Evolutionary conservation across 371 early-diverging fungal genomes (phyloP), one percentile per base, ranked within the genome.

Genomic region (Coemansia sp.): DNA sequence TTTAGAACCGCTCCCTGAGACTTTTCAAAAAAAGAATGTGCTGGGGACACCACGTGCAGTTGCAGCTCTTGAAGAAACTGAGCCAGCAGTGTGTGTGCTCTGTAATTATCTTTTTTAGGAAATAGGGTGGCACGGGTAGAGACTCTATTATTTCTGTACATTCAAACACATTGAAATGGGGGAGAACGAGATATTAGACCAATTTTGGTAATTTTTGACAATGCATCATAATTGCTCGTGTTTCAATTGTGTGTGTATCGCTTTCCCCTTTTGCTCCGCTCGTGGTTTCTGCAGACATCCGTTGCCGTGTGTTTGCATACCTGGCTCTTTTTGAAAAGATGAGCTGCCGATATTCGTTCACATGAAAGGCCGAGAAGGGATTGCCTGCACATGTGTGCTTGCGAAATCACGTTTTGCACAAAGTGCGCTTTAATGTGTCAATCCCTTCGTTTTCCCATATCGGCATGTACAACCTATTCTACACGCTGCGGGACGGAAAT

Each of bases 351-450:
- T 45, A n/a, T 45, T 6, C 45, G 48, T 48, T 48, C 21, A 18
- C 48, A 48, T 48, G 48, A 2, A 7, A 48, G 6, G n/a, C 18
- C 48, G 8, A 18, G 21, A 18, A 45, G n/a, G 21, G 48, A 56
- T 56, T 31, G 14, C 18, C 54, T 54, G 54, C 27, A 24, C 16
- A 54, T n/a, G 56, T n/a, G 16, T 29, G 31, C 18, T 37, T 22
- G 34, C 29, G n/a, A 45, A 45, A 56, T 56, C 56, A 56, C 56
- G 56, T 31, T 56, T 26, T 56, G n/a, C 56, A 29, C n/a, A 16
- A 56, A 56, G 56, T 34, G 21, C 14, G 27, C 54, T 22, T 31
- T 31, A 34, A n/a, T 34, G 34, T 31, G 56, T 8, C 8, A 48
- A 48, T 48, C 48, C 48, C n/a, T n/a, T 45, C 11, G 14, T 2